Percentiles rank a stretch among this genome's conserved stretches.
phyloP scores from a whole-genome alignment of 805 yeast species.

The Candida wancherniae region DNA sequence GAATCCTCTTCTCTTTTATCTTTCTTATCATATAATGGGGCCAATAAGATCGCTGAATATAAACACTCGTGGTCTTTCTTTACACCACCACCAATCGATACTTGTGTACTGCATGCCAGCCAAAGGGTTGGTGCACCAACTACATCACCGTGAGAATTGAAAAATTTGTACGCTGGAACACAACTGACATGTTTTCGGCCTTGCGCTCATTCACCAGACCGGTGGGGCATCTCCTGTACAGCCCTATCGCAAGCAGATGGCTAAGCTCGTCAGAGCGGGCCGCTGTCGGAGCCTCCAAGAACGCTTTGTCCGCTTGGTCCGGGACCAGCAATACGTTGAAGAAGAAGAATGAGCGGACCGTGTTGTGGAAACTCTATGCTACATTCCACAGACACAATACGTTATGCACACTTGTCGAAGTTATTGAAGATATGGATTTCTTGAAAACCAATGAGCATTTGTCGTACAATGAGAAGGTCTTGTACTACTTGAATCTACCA shows the following conservation, averaged over 20 bases:
- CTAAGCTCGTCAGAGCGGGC: slow-evolving; percentile 5
- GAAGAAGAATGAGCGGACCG: slow-evolving; percentile 29
- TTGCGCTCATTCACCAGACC: slow-evolving; percentile 11
- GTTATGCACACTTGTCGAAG: slow-evolving; percentile 67
- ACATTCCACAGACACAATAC: slow-evolving; percentile 80
- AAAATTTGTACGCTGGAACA: too few relatives aligned
- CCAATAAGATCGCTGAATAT: too few relatives aligned
- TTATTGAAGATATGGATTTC: slow-evolving; percentile 58
- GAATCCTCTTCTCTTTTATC: too few relatives aligned
- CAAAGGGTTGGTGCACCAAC: too few relatives aligned
- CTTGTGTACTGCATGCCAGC: too few relatives aligned
- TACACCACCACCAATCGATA: too few relatives aligned
- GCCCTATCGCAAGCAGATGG: too few relatives aligned
- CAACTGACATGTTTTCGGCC: slow-evolving; percentile 12
- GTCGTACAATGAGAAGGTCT: slow-evolving; percentile 63
- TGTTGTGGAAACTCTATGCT: slow-evolving; percentile 72
- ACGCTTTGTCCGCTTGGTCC: too few relatives aligned
- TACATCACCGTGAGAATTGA: too few relatives aligned
- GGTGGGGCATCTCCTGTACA: slow-evolving; percentile 7
- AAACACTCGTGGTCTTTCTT: too few relatives aligned
- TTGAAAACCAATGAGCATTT: slow-evolving; percentile 50
- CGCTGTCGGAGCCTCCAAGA: slow-evolving; percentile 6
- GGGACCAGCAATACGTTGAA: too few relatives aligned
- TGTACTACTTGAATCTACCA: slow-evolving; percentile 74
- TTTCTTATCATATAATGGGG: too few relatives aligned